A percentile compares a stretch with the other conserved stretches of the same genome.
These are phyloP conservation scores for Candida maesae DNA, from an alignment of 805 yeast species.

Conservation along the genomic window DNA sequence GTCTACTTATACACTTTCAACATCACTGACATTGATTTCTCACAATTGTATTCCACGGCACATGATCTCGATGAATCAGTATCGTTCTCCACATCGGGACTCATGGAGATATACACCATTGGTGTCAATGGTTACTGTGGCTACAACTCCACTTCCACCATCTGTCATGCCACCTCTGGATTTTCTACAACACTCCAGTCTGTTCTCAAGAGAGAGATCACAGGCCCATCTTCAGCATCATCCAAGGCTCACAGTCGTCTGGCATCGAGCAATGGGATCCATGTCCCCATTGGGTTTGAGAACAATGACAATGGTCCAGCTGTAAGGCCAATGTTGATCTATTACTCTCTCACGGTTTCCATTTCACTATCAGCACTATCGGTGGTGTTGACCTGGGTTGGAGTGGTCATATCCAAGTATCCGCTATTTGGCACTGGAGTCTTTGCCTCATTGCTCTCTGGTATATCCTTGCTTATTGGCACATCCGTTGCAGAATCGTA, in stretches of 20 bases:
- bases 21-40: neutral
- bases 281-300: neutral
- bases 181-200: neutral
- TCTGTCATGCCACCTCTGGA: neutral
- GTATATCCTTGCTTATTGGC: neutral
- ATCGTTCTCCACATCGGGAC: neutral
- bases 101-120: neutral
- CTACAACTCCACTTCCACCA: neutral
- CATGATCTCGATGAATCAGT: neutral
- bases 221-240: neutral
- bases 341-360: neutral
- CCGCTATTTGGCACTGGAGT: neutral
- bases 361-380: neutral
- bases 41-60: neutral
- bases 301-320: neutral
- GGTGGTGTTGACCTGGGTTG: neutral
- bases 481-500: neutral
- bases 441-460: neutral
- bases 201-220: neutral
- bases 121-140: constrained; percentile 1
- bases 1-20: constrained; percentile 1
- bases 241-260: neutral
- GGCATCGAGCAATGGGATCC: neutral
- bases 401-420: neutral
- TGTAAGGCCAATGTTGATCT: neutral